Percentiles rank a stretch among this genome's conserved stretches.
These are phyloP conservation scores for Arctium lappa DNA, from an alignment of 129 eudicot species.

Conservation along the genomic window DNA sequence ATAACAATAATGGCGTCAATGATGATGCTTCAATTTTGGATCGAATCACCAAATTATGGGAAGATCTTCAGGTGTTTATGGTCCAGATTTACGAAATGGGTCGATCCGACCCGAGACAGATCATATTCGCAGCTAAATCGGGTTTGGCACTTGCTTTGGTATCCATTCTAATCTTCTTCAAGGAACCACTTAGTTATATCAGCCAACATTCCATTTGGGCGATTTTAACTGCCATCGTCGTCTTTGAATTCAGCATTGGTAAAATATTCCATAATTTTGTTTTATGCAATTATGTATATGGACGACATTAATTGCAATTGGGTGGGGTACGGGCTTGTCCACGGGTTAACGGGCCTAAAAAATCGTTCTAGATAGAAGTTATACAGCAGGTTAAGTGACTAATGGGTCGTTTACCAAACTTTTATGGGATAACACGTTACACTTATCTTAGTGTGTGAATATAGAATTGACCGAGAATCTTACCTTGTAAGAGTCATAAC, in stretches of 20 bases:
- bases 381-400: too few relatives aligned
- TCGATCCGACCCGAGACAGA: conserved; percentile 63
- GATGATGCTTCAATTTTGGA: conserved; percentile 4
- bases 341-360: too few relatives aligned
- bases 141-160: conserved; percentile 73
- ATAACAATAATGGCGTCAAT: background rate
- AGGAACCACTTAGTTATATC: conserved; percentile 55
- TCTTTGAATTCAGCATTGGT: conserved; percentile 78
- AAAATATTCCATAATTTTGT: too few relatives aligned
- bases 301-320: too few relatives aligned
- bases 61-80: conserved; percentile 23
- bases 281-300: too few relatives aligned
- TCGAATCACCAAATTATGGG: conserved; percentile 24
- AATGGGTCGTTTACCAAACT: too few relatives aligned
- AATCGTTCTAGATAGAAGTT: too few relatives aligned
- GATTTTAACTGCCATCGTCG: conserved; percentile 83
- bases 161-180: conserved; percentile 68
- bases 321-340: too few relatives aligned
- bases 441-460: too few relatives aligned
- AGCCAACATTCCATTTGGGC: conserved; percentile 76
- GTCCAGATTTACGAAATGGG: conserved; percentile 55
- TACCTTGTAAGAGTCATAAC: too few relatives aligned
- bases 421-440: too few relatives aligned
- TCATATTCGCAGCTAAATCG: conserved; percentile 72
- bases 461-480: too few relatives aligned